Conservation (phyloP, 352 stramenopile genomes). For the Globisporangium iwayamae region DNA sequence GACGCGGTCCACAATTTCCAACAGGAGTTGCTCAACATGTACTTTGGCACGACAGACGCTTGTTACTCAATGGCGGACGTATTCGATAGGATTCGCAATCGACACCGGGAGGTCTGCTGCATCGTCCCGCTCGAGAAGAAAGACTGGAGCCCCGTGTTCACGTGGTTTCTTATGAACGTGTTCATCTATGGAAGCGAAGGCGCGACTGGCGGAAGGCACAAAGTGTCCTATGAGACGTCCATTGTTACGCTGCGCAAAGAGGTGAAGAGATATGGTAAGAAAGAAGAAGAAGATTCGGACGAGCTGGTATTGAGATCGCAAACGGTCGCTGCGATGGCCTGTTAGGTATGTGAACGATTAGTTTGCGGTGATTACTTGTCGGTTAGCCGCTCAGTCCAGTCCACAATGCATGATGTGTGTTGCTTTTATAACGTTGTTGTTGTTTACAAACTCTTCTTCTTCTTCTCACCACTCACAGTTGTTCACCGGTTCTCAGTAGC, state of each 20-base stretch:
- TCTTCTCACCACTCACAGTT: background rate
- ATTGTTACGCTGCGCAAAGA: conserved; percentile 19
- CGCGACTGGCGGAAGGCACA: conserved; percentile 59
- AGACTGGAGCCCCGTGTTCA: conserved; percentile 61
- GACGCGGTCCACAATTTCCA: conserved; percentile 42
- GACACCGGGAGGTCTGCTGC: conserved; percentile 22
- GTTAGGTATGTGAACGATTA: conserved; percentile 4
- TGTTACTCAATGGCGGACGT: conserved; percentile 30
- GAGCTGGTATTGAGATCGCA: background rate
- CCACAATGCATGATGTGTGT: background rate
- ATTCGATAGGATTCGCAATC: conserved; percentile 19
- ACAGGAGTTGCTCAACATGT: conserved; percentile 69
- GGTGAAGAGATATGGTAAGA: background rate
- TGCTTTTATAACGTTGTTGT: background rate
- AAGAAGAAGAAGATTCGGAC: background rate
- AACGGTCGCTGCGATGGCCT: conserved; percentile 11
- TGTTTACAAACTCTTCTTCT: background rate
- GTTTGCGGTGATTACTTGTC: background rate
- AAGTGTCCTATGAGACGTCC: conserved; percentile 58
- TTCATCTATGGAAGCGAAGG: conserved; percentile 80
- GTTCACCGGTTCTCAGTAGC: conserved; percentile 40
- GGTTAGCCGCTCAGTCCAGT: background rate
- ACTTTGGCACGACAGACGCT: conserved; percentile 34
- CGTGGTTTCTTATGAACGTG: conserved; percentile 78
- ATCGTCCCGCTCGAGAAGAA: conserved; percentile 56